A percentile compares a stretch with the other conserved stretches of the same genome.
phyloP scores from a whole-genome alignment of 116 monocot species.

The Thalassia testudinum region DNA sequence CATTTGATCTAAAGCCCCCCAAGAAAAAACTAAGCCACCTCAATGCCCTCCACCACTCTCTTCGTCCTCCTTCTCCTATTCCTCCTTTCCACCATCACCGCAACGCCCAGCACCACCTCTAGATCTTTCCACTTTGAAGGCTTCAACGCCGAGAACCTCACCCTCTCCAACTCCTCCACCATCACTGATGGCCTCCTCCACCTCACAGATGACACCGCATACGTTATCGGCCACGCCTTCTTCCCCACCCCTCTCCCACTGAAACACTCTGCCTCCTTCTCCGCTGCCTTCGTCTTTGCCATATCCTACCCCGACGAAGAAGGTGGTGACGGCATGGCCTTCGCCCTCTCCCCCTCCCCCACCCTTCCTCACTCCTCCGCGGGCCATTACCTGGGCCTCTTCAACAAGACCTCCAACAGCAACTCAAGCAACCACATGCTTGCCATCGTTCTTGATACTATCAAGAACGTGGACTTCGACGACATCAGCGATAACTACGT shows the following conservation, averaged over 20 bases:
- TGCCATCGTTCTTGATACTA: constrained; percentile 48
- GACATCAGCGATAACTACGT: constrained; percentile 62
- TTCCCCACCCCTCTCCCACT: constrained; percentile 9
- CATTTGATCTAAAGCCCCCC: too few species aligned
- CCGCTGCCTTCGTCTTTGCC: constrained; percentile 14
- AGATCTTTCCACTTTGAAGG: constrained; percentile 14
- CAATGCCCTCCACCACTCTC: constrained; percentile 25
- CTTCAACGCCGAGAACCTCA: constrained; percentile 23
- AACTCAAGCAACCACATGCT: constrained; percentile 24
- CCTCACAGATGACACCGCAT: constrained; percentile 26
- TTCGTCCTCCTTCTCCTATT: constrained; percentile 10
- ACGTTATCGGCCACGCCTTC: constrained; percentile 33
- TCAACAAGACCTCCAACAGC: constrained; percentile 23
- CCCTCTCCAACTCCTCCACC: constrained; percentile 6
- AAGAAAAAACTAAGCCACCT: too few species aligned
- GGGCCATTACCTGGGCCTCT: constrained; percentile 9
- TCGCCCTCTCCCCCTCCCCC: constrained; percentile 17
- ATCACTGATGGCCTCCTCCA: constrained; percentile 21
- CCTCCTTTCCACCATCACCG: constrained; percentile 31
- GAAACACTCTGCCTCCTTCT: constrained; percentile 20
- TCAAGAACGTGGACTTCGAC: constrained; percentile 25
- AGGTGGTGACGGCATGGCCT: constrained; percentile 31
- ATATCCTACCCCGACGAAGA: constrained; percentile 9
- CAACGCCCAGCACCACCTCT: constrained; percentile 23
- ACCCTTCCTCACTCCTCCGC: constrained; percentile 4